These are phyloP conservation scores for Microbotryomycetes sp. DNA, from an alignment of 1,284 basidiomycete species.

Conservation along the genomic window DNA sequence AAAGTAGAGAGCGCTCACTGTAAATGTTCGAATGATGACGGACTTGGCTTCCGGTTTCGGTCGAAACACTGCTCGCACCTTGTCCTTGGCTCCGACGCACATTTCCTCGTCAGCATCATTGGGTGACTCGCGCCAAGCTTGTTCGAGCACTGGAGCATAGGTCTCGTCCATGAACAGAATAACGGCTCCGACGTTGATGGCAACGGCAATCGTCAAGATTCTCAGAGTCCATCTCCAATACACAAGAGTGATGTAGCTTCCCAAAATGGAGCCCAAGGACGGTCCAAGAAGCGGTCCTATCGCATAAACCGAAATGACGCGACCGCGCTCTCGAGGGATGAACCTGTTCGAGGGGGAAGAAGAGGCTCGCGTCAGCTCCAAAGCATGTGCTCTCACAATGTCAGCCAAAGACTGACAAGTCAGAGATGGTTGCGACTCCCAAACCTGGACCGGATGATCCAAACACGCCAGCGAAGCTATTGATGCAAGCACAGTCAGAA, in stretches of 20 bases:
- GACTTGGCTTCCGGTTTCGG: constrained; percentile 1
- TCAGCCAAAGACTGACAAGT: constrained; percentile 20
- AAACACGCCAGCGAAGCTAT: constrained; percentile 41
- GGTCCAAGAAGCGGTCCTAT: constrained; percentile 41
- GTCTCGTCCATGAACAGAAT: constrained; percentile 41
- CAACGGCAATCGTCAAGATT: constrained; percentile 40
- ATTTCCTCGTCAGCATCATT: not conserved
- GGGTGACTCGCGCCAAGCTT: not conserved
- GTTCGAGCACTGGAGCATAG: constrained; percentile 41
- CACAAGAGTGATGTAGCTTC: constrained; percentile 42
- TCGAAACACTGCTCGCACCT: not conserved
- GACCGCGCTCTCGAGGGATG: constrained; percentile 39
- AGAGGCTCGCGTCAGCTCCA: not conserved
- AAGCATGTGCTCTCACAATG: too few species aligned
- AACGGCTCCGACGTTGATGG: constrained; percentile 38
- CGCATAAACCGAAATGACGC: constrained; percentile 37
- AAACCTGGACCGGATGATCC: constrained; percentile 42
- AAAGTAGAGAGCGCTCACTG: too few species aligned
- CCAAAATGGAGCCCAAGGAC: constrained; percentile 41
- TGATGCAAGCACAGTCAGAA: not conserved
- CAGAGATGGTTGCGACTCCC: constrained; percentile 44
- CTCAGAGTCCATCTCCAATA: constrained; percentile 43
- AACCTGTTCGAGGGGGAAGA: constrained; percentile 18
- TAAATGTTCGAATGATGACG: not conserved
- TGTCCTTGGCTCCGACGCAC: not conserved